These are phyloP conservation scores for Alliaria petiolata DNA, from an alignment of 345 rosid species.

Conservation along the genomic window DNA sequence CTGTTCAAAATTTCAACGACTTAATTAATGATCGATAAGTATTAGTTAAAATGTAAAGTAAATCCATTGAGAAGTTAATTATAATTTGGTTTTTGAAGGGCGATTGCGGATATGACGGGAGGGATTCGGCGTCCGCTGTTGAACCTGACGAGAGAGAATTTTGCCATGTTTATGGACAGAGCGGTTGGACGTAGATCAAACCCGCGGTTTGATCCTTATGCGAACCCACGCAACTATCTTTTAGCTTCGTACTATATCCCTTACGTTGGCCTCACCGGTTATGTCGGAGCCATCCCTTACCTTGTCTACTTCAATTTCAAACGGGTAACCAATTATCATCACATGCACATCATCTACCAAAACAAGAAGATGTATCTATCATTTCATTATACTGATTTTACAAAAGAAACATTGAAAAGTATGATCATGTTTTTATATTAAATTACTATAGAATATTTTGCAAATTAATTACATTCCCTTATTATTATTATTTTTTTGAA, in stretches of 20 bases:
- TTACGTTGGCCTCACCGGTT: slow-evolving; percentile 65
- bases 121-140: slow-evolving; percentile 56
- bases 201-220: slow-evolving; percentile 70
- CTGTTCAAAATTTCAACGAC: background rate
- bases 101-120: slow-evolving; percentile 47
- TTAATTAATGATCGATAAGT: background rate
- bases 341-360: background rate
- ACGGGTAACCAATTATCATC: slow-evolving; percentile 32
- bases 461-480: no score
- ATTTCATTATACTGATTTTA: background rate
- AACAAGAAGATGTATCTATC: background rate
- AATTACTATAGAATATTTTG: background rate
- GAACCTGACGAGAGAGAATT: slow-evolving; percentile 42
- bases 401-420: background rate
- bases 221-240: slow-evolving; percentile 45
- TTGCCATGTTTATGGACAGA: slow-evolving; percentile 42
- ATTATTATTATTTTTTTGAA: background rate
- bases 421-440: no score
- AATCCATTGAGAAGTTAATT: no score
- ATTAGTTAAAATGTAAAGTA: background rate
- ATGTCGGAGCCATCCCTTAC: slow-evolving; percentile 59
- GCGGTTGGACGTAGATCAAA: slow-evolving; percentile 44
- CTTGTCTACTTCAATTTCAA: slow-evolving; percentile 34
- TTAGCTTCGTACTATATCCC: slow-evolving; percentile 59
- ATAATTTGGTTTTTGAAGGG: slow-evolving; percentile 37